Conservation (phyloP, 768 basidiomycete genomes). For the Macrocybe gigantea region DNA sequence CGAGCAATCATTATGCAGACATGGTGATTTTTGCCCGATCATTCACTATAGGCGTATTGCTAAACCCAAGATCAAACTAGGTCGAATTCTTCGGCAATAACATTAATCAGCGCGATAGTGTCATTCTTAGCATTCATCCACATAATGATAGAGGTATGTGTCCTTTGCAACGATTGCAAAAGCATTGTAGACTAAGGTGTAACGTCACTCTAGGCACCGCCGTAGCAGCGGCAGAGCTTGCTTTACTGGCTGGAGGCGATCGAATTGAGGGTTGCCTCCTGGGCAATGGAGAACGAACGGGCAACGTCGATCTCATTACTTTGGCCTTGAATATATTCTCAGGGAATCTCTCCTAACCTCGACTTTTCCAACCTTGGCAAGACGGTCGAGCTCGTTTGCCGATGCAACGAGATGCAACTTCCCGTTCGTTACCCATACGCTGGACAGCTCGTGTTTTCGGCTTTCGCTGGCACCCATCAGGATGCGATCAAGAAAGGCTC, state of each 20-base stretch:
- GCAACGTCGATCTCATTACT: constrained; percentile 81
- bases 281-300: constrained; percentile 83
- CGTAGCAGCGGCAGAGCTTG: constrained; percentile 76
- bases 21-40: constrained; percentile 37
- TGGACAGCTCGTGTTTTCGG: constrained; percentile 81
- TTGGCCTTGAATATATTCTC: constrained; percentile 82
- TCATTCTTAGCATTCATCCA: constrained; percentile 69
- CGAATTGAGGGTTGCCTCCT: constrained; percentile 82
- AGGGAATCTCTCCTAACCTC: constrained; percentile 69
- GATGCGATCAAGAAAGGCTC: constrained; percentile 87
- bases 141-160: constrained; percentile 72
- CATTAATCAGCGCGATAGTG: constrained; percentile 65
- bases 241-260: constrained; percentile 72
- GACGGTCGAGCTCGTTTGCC: constrained; percentile 70
- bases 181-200: not conserved
- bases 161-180: not conserved
- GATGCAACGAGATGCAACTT: constrained; percentile 75
- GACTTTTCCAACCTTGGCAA: constrained; percentile 72
- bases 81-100: constrained; percentile 75
- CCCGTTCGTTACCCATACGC: constrained; percentile 81
- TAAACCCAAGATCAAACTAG: constrained; percentile 22
- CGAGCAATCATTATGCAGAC: constrained; percentile 83
- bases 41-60: not conserved
- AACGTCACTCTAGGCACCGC: constrained; percentile 46
- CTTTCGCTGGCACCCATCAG: constrained; percentile 81